A percentile compares a stretch with the other conserved stretches of the same genome.
phyloP scores from a whole-genome alignment of 202 grass and related monocot genomes.

The Schoenoplectus triqueter region DNA sequence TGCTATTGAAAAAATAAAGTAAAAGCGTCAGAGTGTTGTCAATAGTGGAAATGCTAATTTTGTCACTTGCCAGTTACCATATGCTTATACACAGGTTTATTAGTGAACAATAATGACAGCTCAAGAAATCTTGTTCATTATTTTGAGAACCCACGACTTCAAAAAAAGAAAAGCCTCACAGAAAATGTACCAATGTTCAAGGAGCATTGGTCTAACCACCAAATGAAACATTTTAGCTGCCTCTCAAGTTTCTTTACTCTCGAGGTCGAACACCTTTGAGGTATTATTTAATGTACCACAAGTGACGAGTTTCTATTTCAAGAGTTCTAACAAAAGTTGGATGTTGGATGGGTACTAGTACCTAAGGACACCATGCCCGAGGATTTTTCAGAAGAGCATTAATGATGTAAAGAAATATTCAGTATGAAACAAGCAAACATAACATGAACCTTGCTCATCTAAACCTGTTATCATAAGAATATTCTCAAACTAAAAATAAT shows the following conservation, averaged over 20 bases:
- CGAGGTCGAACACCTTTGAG: neutral
- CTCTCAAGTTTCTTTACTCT: no score
- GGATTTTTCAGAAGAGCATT: constrained; percentile 4
- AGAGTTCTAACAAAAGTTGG: neutral
- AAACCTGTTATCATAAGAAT: constrained; percentile 1
- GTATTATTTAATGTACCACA: neutral
- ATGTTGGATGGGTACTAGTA: neutral
- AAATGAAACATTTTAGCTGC: no score
- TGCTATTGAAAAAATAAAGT: constrained; percentile 58
- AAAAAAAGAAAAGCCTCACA: neutral
- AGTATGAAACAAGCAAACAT: neutral
- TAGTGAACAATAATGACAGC: neutral
- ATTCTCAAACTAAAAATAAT: constrained; percentile 13
- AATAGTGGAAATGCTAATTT: neutral
- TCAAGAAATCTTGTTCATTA: neutral
- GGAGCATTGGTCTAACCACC: no score
- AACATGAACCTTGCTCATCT: constrained; percentile 8
- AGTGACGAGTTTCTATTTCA: neutral
- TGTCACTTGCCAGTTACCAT: neutral
- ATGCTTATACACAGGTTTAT: constrained; percentile 28
- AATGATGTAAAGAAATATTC: constrained; percentile 11
- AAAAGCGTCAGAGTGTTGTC: neutral
- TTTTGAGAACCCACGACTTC: neutral
- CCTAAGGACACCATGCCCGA: neutral
- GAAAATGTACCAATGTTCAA: neutral